These are phyloP conservation scores for Mycena filopes DNA, from an alignment of 768 basidiomycete genomes.

Conservation along the genomic window DNA sequence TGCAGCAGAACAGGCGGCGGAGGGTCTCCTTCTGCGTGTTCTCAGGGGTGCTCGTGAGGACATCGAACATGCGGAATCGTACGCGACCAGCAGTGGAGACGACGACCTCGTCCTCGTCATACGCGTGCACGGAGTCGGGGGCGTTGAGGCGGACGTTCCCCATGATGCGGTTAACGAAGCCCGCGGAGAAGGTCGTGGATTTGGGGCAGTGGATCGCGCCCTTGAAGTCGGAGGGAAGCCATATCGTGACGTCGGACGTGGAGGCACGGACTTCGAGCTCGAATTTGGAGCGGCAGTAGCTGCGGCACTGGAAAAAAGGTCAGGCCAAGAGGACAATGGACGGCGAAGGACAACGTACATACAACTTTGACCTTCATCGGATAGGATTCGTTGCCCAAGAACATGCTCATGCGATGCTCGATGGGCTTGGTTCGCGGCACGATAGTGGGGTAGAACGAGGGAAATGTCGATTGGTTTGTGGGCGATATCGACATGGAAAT, in stretches of 20 bases:
- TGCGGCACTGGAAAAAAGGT: conserved; percentile 61
- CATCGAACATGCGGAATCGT: conserved; percentile 85
- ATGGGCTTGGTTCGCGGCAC: conserved; percentile 78
- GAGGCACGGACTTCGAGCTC: conserved; percentile 72
- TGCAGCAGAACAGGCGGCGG: conserved; percentile 71
- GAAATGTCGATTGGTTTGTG: conserved; percentile 68
- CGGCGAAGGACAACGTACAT: no score
- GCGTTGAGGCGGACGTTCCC: conserved; percentile 62
- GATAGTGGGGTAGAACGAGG: conserved; percentile 81
- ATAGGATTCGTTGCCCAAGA: conserved; percentile 60
- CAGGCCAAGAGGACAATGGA: no score
- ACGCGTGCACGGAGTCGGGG: conserved; percentile 42
- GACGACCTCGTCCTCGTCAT: conserved; percentile 69
- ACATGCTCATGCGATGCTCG: conserved; percentile 78
- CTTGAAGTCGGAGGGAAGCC: conserved; percentile 83
- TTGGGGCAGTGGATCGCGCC: conserved; percentile 69
- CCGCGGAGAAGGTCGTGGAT: conserved; percentile 67
- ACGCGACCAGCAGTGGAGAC: conserved; percentile 70
- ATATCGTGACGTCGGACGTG: conserved; percentile 78
- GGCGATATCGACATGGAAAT: conserved; percentile 68
- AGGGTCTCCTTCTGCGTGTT: conserved; percentile 68
- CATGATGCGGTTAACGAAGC: conserved; percentile 77
- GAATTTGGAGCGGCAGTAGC: conserved; percentile 62
- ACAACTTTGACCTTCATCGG: conserved; percentile 81
- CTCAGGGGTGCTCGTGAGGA: conserved; percentile 72